Conservation (phyloP, 331 rosid species). For the Phaseolus coccineus region DNA sequence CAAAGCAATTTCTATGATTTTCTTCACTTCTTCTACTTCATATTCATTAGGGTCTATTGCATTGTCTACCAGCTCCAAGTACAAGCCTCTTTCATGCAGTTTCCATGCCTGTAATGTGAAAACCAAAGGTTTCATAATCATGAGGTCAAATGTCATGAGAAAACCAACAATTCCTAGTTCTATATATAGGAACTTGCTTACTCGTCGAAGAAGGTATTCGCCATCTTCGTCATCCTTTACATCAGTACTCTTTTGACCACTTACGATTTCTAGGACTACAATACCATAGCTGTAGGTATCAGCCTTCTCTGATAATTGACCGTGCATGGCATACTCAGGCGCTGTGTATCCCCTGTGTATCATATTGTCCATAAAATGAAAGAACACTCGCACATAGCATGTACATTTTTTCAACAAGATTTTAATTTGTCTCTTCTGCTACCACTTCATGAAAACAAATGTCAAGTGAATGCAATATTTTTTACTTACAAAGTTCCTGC, state of each 20-base stretch:
- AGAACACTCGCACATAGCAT: background rate
- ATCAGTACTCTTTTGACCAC: constrained; percentile 61
- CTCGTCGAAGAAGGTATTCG: constrained; percentile 67
- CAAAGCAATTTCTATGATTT: constrained; percentile 58
- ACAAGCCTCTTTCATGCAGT: constrained; percentile 53
- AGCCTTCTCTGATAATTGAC: constrained; percentile 74
- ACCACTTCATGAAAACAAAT: background rate
- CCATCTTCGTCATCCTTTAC: constrained; percentile 44
- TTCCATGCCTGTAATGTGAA: constrained; percentile 66
- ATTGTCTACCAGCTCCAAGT: constrained; percentile 57
- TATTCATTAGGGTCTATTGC: constrained; percentile 54
- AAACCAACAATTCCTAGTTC: background rate
- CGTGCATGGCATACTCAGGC: constrained; percentile 81
- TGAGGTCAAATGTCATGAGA: background rate
- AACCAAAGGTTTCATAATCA: constrained; percentile 36
- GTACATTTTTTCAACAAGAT: background rate
- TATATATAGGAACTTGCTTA: constrained; percentile 40
- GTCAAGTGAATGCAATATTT: constrained; percentile 9
- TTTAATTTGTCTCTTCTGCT: background rate
- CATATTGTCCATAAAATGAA: background rate
- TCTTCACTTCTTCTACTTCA: constrained; percentile 60
- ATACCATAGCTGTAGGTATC: constrained; percentile 79
- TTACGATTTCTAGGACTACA: constrained; percentile 70
- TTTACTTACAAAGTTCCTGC: constrained; percentile 75
- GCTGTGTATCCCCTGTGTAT: constrained; percentile 69